phyloP scores from a whole-genome alignment of 768 basidiomycete species.

The Rossbeevera mucosa region DNA sequence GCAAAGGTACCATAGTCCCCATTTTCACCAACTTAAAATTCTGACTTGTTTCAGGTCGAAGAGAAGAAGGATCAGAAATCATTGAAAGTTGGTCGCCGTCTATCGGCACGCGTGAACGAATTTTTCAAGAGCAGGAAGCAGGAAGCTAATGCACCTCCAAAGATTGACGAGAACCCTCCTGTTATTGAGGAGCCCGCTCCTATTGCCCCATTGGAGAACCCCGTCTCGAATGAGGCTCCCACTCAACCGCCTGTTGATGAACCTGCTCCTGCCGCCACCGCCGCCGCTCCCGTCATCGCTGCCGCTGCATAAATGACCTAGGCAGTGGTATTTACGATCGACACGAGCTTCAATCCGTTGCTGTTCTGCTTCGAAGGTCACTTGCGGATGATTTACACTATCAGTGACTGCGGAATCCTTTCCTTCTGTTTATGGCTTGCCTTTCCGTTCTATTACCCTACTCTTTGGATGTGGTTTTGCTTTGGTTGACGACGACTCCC shows the following conservation, averaged over 20 bases:
- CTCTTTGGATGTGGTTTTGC: conserved; percentile 58
- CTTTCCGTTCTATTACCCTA: conserved; percentile 37
- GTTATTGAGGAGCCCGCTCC: conserved; percentile 80
- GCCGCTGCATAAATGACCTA: conserved; percentile 64
- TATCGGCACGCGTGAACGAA: conserved; percentile 78
- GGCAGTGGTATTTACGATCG: conserved; percentile 37
- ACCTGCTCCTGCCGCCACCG: conserved; percentile 39
- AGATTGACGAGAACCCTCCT: conserved; percentile 87
- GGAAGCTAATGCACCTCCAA: conserved; percentile 63
- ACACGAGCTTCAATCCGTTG: conserved; percentile 39
- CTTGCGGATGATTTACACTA: conserved; percentile 35
- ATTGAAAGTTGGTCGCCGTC: conserved; percentile 70
- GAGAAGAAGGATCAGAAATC: conserved; percentile 48
- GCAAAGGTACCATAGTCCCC: conserved; percentile 44
- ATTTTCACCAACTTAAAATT: neutral
- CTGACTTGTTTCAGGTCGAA: conserved; percentile 30
- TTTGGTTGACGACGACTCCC: conserved; percentile 49
- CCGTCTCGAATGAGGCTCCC: conserved; percentile 48
- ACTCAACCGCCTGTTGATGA: conserved; percentile 36
- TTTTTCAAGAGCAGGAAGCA: conserved; percentile 75
- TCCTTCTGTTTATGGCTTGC: conserved; percentile 32
- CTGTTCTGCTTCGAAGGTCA: conserved; percentile 33
- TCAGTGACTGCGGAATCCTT: conserved; percentile 36
- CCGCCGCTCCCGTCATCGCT: conserved; percentile 61
- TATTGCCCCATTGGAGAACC: conserved; percentile 81